These are phyloP conservation scores for Monosporascus sp. DNA, from an alignment of 2,329 filamentous ascomycete species.

Conservation along the genomic window DNA sequence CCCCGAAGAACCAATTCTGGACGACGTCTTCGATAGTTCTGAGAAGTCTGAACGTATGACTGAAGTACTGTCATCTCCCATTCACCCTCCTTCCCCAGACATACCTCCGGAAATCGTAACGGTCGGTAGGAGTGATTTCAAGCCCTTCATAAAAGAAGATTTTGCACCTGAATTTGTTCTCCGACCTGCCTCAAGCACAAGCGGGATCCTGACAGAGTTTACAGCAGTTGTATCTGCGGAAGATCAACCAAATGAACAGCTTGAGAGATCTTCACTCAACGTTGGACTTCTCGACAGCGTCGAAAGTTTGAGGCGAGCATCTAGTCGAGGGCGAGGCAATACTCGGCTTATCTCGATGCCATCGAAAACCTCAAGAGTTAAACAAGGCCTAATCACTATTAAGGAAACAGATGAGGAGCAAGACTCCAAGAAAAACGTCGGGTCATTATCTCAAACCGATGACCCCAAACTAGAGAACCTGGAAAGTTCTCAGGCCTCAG, in stretches of 20 bases:
- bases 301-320: no score
- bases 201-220: no score
- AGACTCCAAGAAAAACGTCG: not conserved
- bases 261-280: no score
- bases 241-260: no score
- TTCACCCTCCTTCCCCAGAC: not conserved
- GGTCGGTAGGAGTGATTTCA: no score
- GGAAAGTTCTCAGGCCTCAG: not conserved
- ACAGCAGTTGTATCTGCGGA: no score
- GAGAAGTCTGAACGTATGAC: not conserved
- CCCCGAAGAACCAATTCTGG: not conserved
- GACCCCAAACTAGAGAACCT: not conserved
- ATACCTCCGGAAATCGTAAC: not conserved
- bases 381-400: not conserved
- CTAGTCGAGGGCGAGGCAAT: not conserved
- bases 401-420: not conserved
- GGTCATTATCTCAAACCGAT: not conserved
- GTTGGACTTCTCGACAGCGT: no score
- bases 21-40: not conserved
- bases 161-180: no score
- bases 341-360: not conserved
- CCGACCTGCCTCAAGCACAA: no score
- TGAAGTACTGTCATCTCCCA: no score
- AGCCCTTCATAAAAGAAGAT: no score
- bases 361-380: not conserved